phyloP scores from a whole-genome alignment of 495 filamentous ascomycete genomes.

The Trichocladium uniseriatum region DNA sequence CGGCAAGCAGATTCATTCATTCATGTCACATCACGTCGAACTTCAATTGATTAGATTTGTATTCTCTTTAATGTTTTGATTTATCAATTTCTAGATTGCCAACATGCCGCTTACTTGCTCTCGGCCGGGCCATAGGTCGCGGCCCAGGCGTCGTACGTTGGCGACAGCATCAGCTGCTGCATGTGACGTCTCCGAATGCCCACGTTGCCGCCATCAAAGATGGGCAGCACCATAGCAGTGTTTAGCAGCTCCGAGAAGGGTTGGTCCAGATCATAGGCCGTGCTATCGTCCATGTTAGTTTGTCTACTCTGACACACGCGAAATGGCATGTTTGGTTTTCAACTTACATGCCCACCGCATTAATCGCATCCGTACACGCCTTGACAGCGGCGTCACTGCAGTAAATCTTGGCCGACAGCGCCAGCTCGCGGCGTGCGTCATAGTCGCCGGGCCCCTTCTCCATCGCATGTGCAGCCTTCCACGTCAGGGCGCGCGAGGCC shows the following conservation, averaged over 20 bases:
- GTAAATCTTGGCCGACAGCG: slow-evolving; percentile 44
- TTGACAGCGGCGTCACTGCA: slow-evolving; percentile 42
- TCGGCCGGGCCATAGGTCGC: slow-evolving; percentile 21
- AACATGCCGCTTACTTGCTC: too few relatives aligned
- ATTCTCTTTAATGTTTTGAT: too few relatives aligned
- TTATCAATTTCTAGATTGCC: too few relatives aligned
- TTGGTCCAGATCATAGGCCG: slow-evolving; percentile 33
- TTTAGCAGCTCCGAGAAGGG: slow-evolving; percentile 42
- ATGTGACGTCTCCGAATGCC: slow-evolving; percentile 44
- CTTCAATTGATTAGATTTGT: too few relatives aligned
- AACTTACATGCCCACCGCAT: slow-evolving; percentile 40
- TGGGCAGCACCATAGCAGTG: slow-evolving; percentile 41
- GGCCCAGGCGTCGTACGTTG: slow-evolving; percentile 40
- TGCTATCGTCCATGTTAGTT: slow-evolving; percentile 19
- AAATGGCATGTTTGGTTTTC: background rate
- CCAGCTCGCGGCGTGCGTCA: slow-evolving; percentile 35
- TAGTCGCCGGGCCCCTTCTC: slow-evolving; percentile 34
- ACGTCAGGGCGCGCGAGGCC: slow-evolving; percentile 40
- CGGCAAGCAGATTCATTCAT: too few relatives aligned
- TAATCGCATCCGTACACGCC: slow-evolving; percentile 40
- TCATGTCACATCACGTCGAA: too few relatives aligned
- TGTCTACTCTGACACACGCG: background rate
- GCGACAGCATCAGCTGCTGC: slow-evolving; percentile 38
- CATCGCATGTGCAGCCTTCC: slow-evolving; percentile 41
- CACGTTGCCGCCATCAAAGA: slow-evolving; percentile 50